Conservation (phyloP, 768 basidiomycete genomes). For the Hypholoma sublateritium region DNA sequence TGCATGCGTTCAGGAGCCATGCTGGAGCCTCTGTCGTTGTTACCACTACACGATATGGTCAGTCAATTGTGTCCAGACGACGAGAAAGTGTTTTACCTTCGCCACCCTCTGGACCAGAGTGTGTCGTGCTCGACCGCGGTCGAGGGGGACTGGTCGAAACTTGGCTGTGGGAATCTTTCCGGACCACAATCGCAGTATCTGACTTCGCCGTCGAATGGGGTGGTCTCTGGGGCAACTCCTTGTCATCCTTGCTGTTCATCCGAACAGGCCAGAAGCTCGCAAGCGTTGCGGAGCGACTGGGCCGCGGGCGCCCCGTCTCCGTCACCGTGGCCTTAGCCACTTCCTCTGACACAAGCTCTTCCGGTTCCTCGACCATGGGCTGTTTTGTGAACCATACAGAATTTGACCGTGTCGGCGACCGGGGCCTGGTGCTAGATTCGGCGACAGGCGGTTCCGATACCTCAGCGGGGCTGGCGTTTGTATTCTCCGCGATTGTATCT, state of each 20-base stretch:
- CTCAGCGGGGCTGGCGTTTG: conserved; percentile 5
- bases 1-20: conserved; percentile 78
- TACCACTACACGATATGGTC: conserved; percentile 21
- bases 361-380: conserved; percentile 28
- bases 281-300: conserved; percentile 26
- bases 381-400: conserved; percentile 27
- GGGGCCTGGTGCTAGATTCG: conserved; percentile 7
- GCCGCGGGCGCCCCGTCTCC: conserved; percentile 3
- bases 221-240: conserved; percentile 23
- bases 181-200: conserved; percentile 27
- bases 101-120: conserved; percentile 11
- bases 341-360: conserved; percentile 22
- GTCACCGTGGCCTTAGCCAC: conserved; percentile 5
- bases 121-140: conserved; percentile 20
- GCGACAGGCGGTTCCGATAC: conserved; percentile 1
- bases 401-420: conserved; percentile 24
- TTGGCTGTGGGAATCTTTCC: conserved; percentile 13
- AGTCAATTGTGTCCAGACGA: background rate
- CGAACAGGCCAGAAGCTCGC: conserved; percentile 33
- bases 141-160: conserved; percentile 26
- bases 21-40: conserved; percentile 62
- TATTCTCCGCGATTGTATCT: conserved; percentile 23
- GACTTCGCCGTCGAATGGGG: conserved; percentile 25
- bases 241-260: conserved; percentile 30
- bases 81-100: conserved; percentile 24